phyloP scores from a whole-genome alignment of 169 alveolate species.

The Pseudocohnilembus persalinus region DNA sequence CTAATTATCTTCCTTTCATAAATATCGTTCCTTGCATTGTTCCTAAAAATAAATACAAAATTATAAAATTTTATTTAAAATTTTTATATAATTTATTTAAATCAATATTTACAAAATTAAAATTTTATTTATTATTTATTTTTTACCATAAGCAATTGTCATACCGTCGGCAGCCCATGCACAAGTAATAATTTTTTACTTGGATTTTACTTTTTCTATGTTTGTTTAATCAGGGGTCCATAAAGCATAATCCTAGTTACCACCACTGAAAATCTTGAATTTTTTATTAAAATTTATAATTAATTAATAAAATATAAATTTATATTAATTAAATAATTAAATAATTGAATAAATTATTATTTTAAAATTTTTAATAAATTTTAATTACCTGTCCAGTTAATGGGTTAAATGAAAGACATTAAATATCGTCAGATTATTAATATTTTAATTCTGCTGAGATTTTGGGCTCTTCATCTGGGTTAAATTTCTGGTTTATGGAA shows the following conservation, averaged over 20 bases:
- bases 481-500: slow-evolving; percentile 19
- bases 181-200: slow-evolving; percentile 62
- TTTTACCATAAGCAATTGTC: slow-evolving; percentile 73
- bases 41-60: neutral
- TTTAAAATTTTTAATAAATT: neutral
- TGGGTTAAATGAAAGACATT: slow-evolving; percentile 82
- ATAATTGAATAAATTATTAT: neutral
- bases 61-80: too few relatives aligned
- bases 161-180: slow-evolving; percentile 89
- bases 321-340: slow-evolving; percentile 31
- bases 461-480: slow-evolving; percentile 39
- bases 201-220: slow-evolving; percentile 60
- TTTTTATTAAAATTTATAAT: slow-evolving; percentile 21
- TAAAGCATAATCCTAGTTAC: slow-evolving; percentile 76
- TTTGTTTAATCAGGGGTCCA: slow-evolving; percentile 80
- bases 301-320: too few relatives aligned
- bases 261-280: slow-evolving; percentile 68
- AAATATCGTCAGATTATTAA: slow-evolving; percentile 64
- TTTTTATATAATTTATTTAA: too few relatives aligned
- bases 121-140: too few relatives aligned
- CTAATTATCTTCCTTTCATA: slow-evolving; percentile 72
- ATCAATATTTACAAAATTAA: too few relatives aligned
- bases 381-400: slow-evolving; percentile 6
- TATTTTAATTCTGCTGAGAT: slow-evolving; percentile 40
- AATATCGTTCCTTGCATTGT: slow-evolving; percentile 70